Conservation (phyloP, 2,329 filamentous ascomycete genomes). For the Purpureocillium lavendulum region DNA sequence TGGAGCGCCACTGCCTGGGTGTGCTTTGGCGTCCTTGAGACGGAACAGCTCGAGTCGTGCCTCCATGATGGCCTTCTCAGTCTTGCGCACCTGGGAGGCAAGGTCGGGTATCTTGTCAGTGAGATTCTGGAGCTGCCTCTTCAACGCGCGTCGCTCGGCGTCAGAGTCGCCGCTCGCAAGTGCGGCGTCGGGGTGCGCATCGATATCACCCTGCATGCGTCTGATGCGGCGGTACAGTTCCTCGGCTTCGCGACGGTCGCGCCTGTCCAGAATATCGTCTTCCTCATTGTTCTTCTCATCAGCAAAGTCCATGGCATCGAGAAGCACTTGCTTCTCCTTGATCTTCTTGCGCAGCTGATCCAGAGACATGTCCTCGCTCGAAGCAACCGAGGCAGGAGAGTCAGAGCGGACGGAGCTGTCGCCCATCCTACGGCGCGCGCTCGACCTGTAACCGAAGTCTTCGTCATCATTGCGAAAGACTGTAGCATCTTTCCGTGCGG, state of each 20-base stretch:
- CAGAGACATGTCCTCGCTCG: conserved; percentile 72
- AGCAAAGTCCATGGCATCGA: conserved; percentile 94
- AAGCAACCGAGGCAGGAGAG: conserved; percentile 58
- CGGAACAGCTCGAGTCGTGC: conserved; percentile 88
- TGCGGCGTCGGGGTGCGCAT: conserved; percentile 72
- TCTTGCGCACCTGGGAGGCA: conserved; percentile 82
- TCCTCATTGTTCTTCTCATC: conserved; percentile 87
- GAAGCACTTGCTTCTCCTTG: conserved; percentile 83
- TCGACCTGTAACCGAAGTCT: conserved; percentile 85
- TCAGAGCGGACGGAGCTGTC: conserved; percentile 76
- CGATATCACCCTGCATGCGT: conserved; percentile 88
- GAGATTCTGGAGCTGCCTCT: conserved; percentile 79
- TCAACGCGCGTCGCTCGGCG: conserved; percentile 76
- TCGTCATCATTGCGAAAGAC: conserved; percentile 97
- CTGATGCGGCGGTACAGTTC: conserved; percentile 90
- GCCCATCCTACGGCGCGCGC: conserved; percentile 78
- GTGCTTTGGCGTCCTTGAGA: conserved; percentile 82
- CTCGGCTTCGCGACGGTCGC: conserved; percentile 85
- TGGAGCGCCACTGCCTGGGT: conserved; percentile 69
- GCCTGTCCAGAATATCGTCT: conserved; percentile 82
- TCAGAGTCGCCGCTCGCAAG: conserved; percentile 69
- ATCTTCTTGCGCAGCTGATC: conserved; percentile 92
- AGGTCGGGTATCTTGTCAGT: conserved; percentile 87
- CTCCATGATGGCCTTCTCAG: conserved; percentile 88
- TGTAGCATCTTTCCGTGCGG: conserved; percentile 82